Percentiles rank a stretch among this genome's conserved stretches.
Conservation (phyloP, 2,329 filamentous ascomycete species). For the Colletotrichum musicola region DNA sequence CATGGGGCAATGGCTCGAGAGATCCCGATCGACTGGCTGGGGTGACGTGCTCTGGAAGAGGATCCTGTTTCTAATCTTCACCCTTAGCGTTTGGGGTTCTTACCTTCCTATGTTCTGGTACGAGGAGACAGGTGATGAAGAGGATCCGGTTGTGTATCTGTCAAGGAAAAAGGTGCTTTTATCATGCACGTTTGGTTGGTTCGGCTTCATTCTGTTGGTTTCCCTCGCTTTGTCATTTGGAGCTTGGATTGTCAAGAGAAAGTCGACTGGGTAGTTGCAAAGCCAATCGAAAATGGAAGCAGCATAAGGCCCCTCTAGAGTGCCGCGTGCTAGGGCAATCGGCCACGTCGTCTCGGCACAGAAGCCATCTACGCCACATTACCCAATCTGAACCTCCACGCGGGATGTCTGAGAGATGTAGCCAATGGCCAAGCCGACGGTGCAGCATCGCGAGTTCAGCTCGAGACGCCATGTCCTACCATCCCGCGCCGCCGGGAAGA, state of each 20-base stretch:
- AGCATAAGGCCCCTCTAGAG: no score
- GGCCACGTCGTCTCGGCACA: background rate
- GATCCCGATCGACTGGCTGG: background rate
- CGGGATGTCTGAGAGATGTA: background rate
- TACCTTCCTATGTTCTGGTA: background rate
- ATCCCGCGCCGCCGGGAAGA: background rate
- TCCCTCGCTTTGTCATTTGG: background rate
- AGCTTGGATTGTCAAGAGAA: no score
- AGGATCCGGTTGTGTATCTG: no score
- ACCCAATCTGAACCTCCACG: background rate
- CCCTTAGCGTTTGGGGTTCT: background rate
- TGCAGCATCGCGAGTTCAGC: constrained; percentile 4
- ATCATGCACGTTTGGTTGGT: background rate
- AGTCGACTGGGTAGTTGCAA: no score
- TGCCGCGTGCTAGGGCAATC: no score
- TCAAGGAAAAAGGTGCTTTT: background rate
- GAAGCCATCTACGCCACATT: background rate
- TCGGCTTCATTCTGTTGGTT: background rate
- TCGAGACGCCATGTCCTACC: background rate
- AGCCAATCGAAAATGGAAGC: no score
- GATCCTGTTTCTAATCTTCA: background rate
- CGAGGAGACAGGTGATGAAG: background rate
- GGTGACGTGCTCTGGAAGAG: background rate
- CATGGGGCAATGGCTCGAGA: background rate
- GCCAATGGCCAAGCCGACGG: background rate